Evolutionary conservation across 2,329 filamentous ascomycete species (phyloP).

Genomic region (Penicillium sp.): DNA sequence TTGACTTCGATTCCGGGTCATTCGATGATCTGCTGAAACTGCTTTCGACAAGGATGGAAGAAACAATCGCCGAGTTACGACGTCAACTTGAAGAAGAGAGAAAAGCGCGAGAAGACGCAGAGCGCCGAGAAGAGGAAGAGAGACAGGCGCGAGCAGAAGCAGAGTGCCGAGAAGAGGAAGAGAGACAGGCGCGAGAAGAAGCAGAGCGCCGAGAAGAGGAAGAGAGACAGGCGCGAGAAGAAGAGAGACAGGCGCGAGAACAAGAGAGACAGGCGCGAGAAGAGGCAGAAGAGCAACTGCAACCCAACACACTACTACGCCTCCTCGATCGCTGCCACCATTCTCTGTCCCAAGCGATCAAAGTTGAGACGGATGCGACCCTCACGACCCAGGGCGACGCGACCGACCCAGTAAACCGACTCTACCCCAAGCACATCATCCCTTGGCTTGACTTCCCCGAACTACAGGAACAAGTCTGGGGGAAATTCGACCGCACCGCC

Average conservation of each 20-base stretch:
- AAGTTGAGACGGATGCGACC: conserved; percentile 24
- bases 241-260: too few relatives aligned
- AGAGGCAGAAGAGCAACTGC: conserved; percentile 22
- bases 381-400: conserved; percentile 27
- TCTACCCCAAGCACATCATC: conserved; percentile 1
- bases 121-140: too few relatives aligned
- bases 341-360: conserved; percentile 25
- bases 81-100: conserved; percentile 16
- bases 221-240: too few relatives aligned
- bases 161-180: too few relatives aligned
- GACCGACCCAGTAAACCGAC: conserved; percentile 18
- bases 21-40: conserved; percentile 7
- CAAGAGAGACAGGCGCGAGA: conserved; percentile 13
- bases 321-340: conserved; percentile 27
- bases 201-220: too few relatives aligned
- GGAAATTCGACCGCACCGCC: conserved; percentile 20
- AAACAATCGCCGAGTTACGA: conserved; percentile 14
- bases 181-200: too few relatives aligned
- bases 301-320: conserved; percentile 23
- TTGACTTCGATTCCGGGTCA: too few relatives aligned
- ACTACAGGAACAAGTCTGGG: conserved; percentile 27
- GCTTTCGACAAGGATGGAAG: conserved; percentile 4
- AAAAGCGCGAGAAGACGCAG: too few relatives aligned
- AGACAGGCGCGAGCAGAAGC: too few relatives aligned
- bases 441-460: conserved; percentile 23